Evolutionary conservation across 805 yeast genomes (phyloP).

Genomic region (Candida andamanensis): DNA sequence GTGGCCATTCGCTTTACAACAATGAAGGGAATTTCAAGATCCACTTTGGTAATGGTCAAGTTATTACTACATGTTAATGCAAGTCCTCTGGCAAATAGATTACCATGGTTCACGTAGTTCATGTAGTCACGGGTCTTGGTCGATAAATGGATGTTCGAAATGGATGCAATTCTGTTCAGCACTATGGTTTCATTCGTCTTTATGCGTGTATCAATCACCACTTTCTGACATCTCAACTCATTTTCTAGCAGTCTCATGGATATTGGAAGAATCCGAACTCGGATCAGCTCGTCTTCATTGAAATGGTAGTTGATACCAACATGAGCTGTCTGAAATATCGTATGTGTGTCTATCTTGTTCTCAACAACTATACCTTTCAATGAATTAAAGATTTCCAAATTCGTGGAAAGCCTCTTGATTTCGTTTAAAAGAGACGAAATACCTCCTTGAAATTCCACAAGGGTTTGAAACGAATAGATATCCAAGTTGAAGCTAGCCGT

Average conservation of each 20-base stretch:
- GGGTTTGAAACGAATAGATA: conserved; percentile 1
- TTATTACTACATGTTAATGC: conserved; percentile 12
- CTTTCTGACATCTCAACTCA: conserved; percentile 27
- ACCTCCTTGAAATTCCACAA: conserved; percentile 3
- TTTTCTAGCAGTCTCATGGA: conserved; percentile 34
- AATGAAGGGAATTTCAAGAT: conserved; percentile 1
- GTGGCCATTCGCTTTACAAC: conserved; percentile 4
- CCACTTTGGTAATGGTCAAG: conserved; percentile 6
- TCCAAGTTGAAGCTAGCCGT: conserved; percentile 7
- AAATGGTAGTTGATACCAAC: conserved; percentile 22
- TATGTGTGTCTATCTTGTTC: conserved; percentile 12
- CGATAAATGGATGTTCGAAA: conserved; percentile 21
- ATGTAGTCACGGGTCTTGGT: conserved; percentile 23
- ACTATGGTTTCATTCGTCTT: not conserved
- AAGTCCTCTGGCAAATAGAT: conserved; percentile 16
- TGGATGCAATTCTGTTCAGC: conserved; percentile 12
- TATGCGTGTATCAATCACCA: conserved; percentile 1
- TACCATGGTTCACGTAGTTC: conserved; percentile 14
- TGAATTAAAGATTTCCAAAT: conserved; percentile 4
- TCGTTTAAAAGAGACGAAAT: not conserved
- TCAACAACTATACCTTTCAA: not conserved
- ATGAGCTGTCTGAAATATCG: conserved; percentile 38
- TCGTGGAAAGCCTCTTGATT: conserved; percentile 1
- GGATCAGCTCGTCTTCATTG: conserved; percentile 14
- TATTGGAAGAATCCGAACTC: conserved; percentile 37